Conservation (phyloP, 2,329 filamentous ascomycete species). For the Aschersonia sp. region DNA sequence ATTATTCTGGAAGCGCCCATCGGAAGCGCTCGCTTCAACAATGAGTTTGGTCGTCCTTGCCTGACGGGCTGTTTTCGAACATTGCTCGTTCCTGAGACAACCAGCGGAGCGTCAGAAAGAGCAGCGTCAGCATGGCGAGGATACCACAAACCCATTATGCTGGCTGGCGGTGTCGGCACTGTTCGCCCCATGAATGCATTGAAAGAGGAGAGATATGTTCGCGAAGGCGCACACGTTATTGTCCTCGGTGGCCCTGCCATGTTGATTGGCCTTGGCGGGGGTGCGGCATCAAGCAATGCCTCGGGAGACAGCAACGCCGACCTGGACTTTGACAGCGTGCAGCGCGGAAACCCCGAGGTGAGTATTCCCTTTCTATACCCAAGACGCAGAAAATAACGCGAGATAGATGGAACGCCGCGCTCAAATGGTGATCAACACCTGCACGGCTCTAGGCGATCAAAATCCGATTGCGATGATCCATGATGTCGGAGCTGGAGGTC, state of each 20-base stretch:
- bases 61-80: constrained; percentile 87
- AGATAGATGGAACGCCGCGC: constrained; percentile 67
- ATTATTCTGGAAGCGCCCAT: constrained; percentile 98
- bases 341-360: constrained; percentile 80
- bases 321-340: constrained; percentile 92
- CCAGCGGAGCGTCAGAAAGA: constrained; percentile 16
- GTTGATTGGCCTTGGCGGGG: constrained; percentile 91
- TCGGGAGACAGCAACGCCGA: constrained; percentile 82
- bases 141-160: constrained; percentile 98
- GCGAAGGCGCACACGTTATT: constrained; percentile 76
- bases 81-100: constrained; percentile 41
- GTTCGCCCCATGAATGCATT: constrained; percentile 83
- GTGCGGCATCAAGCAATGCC: constrained; percentile 81
- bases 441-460: constrained; percentile 64
- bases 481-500: constrained; percentile 86
- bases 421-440: constrained; percentile 96
- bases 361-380: neutral
- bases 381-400: neutral
- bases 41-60: constrained; percentile 87
- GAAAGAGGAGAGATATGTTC: constrained; percentile 67
- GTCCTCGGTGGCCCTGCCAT: constrained; percentile 93
- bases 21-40: constrained; percentile 90
- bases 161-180: constrained; percentile 87
- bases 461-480: constrained; percentile 96
- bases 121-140: constrained; percentile 47